Conservation (phyloP, 2,329 filamentous ascomycete genomes). For the Exophiala oligosperma region DNA sequence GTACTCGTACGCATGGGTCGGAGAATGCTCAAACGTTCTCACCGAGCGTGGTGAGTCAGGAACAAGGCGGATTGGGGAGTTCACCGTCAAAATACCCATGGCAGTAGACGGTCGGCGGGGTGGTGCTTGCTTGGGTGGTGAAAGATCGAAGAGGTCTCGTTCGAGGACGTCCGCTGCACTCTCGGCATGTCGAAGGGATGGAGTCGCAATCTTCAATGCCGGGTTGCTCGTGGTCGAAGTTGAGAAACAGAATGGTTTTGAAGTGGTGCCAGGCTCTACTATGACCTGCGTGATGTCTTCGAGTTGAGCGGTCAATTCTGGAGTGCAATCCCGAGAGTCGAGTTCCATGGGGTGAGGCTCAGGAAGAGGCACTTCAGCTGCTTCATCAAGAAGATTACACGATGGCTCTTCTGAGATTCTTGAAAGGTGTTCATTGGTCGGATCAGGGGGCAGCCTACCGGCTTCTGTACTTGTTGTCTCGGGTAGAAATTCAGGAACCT, state of each 20-base stretch:
- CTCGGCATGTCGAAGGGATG: conserved; percentile 13
- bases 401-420: conserved; percentile 7
- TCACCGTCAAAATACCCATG: conserved; percentile 25
- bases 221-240: conserved; percentile 24
- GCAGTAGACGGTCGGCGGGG: conserved; percentile 28
- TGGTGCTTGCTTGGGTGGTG: conserved; percentile 25
- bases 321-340: conserved; percentile 12
- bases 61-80: conserved; percentile 28
- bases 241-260: conserved; percentile 27
- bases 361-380: conserved; percentile 25
- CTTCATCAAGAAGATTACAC: conserved; percentile 16
- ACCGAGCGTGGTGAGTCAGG: conserved; percentile 25
- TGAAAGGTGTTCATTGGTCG: conserved; percentile 2
- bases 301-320: conserved; percentile 26
- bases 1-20: not conserved
- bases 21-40: conserved; percentile 2
- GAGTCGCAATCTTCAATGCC: not conserved
- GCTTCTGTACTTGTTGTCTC: not conserved
- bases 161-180: conserved; percentile 15
- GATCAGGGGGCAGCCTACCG: conserved; percentile 13
- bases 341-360: conserved; percentile 23
- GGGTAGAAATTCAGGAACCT: not conserved
- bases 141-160: conserved; percentile 28
- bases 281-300: conserved; percentile 31
- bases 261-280: conserved; percentile 24